Conservation (phyloP, 164 flowering plant species). For the Vitis riparia region DNA sequence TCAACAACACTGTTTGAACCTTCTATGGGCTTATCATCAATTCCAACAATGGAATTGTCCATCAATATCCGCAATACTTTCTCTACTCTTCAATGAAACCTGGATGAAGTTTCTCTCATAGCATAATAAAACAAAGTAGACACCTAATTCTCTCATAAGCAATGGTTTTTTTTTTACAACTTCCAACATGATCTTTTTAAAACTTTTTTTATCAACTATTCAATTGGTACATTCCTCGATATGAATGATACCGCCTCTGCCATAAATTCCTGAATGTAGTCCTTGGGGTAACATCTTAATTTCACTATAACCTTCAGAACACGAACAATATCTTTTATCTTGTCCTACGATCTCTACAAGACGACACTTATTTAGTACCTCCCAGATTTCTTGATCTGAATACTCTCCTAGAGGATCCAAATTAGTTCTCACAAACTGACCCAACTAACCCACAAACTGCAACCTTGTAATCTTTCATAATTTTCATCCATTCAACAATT, state of each 20-base stretch:
- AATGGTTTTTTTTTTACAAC: constrained; percentile 57
- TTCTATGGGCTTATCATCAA: constrained; percentile 39
- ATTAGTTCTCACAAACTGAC: too few relatives aligned
- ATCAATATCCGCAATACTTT: constrained; percentile 45
- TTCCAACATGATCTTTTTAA: constrained; percentile 53
- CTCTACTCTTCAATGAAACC: constrained; percentile 73
- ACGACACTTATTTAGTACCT: too few relatives aligned
- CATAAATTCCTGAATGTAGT: constrained; percentile 82
- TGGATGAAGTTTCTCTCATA: constrained; percentile 69
- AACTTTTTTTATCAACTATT: constrained; percentile 73
- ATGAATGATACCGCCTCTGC: constrained; percentile 80
- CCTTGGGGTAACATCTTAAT: constrained; percentile 75
- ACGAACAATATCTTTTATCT: too few relatives aligned
- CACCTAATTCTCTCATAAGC: constrained; percentile 52
- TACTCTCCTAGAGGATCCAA: too few relatives aligned
- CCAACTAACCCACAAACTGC: too few relatives aligned
- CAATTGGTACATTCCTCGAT: constrained; percentile 67
- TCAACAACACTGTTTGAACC: constrained; percentile 20
- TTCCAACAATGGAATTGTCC: constrained; percentile 30
- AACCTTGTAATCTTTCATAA: too few relatives aligned
- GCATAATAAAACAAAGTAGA: constrained; percentile 52
- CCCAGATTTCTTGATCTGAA: too few relatives aligned
- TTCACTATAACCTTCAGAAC: constrained; percentile 34
- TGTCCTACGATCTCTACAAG: too few relatives aligned
- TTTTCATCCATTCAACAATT: too few relatives aligned